Evolutionary conservation across 495 filamentous ascomycete species (phyloP), one percentile per base, ranked within the genome.

Genomic region (Chaetomium cochliodes): DNA sequence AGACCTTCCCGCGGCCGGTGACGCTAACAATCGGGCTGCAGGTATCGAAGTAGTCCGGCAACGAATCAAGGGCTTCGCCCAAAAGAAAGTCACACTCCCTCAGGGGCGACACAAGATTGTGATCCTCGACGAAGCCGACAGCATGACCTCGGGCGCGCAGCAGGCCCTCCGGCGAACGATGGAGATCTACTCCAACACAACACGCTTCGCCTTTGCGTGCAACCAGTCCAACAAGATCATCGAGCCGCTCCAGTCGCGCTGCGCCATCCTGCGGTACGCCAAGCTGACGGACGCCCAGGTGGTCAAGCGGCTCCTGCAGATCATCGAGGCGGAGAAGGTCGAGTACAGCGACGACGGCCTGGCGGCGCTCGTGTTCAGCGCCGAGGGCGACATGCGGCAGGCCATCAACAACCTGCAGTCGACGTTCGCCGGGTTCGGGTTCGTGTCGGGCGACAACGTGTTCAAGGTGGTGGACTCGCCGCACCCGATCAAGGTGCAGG

Each of bases 201-300:
- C 94, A 30, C 87, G 94, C 65, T 99, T 99, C 76, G 96, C 94
- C 0, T 98, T 99, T 70, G 94, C 94, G 11, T 98, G 96, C 81
- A 99, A 99, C 76, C 92, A 96, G 76, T 92, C 89, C 62, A 99
- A 98, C 80, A 99, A 98, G 79, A 98, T 99, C 75, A 99, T 99
- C 78, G 94, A 99, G 76, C 96, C 94, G 11, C 80, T 99, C 49
- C 94, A 99, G 76, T 96, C 92, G 15, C 87, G 94, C 60, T 99
- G 94, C 72, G 94, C 94, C 5, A 98, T 99, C 71, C 87, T 99
- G 41, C 90, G 96, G 47, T 99, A 97, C 77, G 87, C 92, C 22
- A 87, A 93, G 59, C 81, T 99, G 63, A 97, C 93, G 3, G 94
- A 99, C 71, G 87, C 84, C 13, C 94, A 99, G 70, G 87, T 99